A percentile compares a stretch with the other conserved stretches of the same genome.
These are phyloP conservation scores for Pleurotus platypus DNA, from an alignment of 768 basidiomycete genomes.

Conservation along the genomic window DNA sequence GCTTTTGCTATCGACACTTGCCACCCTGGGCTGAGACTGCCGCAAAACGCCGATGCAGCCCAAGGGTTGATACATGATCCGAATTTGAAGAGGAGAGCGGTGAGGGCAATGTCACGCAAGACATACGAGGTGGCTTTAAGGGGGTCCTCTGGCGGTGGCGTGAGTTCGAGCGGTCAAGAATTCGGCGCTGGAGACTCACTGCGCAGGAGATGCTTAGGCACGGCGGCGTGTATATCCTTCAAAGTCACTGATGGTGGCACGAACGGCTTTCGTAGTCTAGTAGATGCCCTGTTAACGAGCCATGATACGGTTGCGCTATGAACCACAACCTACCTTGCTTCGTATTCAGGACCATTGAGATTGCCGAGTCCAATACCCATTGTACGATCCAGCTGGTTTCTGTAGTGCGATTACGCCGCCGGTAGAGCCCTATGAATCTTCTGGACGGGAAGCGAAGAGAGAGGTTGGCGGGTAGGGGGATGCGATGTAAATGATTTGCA, in stretches of 20 bases:
- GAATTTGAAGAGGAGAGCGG: slow-evolving; percentile 37
- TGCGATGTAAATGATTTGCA: too few relatives aligned
- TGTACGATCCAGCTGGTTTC: not conserved
- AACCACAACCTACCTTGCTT: slow-evolving; percentile 26
- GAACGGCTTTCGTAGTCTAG: slow-evolving; percentile 42
- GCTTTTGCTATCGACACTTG: slow-evolving; percentile 26
- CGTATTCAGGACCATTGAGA: slow-evolving; percentile 37
- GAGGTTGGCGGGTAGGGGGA: too few relatives aligned
- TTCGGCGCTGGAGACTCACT: slow-evolving; percentile 20
- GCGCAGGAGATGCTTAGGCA: slow-evolving; percentile 49
- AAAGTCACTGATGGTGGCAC: slow-evolving; percentile 44
- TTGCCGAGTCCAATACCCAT: slow-evolving; percentile 14
- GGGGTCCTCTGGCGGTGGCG: slow-evolving; percentile 26
- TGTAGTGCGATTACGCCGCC: too few relatives aligned
- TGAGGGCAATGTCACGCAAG: slow-evolving; percentile 39
- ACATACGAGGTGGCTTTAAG: slow-evolving; percentile 38
- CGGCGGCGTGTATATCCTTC: slow-evolving; percentile 52
- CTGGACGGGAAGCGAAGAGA: too few relatives aligned
- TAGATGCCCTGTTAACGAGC: not conserved
- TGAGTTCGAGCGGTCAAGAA: not conserved
- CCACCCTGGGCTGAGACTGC: slow-evolving; percentile 27
- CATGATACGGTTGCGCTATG: not conserved
- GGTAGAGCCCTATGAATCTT: too few relatives aligned
- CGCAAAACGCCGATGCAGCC: slow-evolving; percentile 35
- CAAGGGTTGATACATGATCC: slow-evolving; percentile 40